Evolutionary conservation across 441 rosid species (phyloP), one percentile per base, ranked within the genome.

Genomic region (Croton setiger): DNA sequence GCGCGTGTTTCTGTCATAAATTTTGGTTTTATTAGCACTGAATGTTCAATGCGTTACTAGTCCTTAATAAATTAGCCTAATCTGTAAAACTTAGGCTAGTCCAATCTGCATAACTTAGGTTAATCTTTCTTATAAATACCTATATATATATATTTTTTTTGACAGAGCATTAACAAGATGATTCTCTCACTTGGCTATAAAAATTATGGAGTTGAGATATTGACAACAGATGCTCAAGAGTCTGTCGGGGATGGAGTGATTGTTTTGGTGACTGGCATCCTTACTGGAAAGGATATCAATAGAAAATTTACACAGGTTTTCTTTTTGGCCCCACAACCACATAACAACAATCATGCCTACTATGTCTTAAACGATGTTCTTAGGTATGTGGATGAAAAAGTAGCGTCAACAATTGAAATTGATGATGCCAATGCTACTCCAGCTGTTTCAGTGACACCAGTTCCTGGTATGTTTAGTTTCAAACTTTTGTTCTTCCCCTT

Each of bases 171-270:
- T 72, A 81, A 92, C 49, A 86, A 88, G 64, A 81, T 78, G 88
- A 89, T 95, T 54, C 70, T 89, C 55, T 88, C 99, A 3, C 77
- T 86, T 80, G 90, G 86, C 27, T 95, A 85, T 20, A 86, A 86
- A 72, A 85, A 85, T 48, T 83, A 85, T 66, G 83, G 79, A 1
- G 88, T 88, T 14, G 94, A 95, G 84, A 95, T 92, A 71, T 80
- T 85, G 87, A 89, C 93, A 48, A 92, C 87, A 23, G 98, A 95
- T 87, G 91, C 99, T 60, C 99, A 92, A 74, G 85, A 81, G 21
- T 95, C 99, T 43, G 74, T 74, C 64, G 87, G 76, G 78, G 81
- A 80, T 68, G 98, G 98, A 63, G 95, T 95, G 73, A 85, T 92
- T 56, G 96, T 92, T 60, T 60, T 92, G 64, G 98, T 94, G 18